Evolutionary conservation across 129 eudicot genomes (phyloP).

Genomic region (Flaveria trinervia): DNA sequence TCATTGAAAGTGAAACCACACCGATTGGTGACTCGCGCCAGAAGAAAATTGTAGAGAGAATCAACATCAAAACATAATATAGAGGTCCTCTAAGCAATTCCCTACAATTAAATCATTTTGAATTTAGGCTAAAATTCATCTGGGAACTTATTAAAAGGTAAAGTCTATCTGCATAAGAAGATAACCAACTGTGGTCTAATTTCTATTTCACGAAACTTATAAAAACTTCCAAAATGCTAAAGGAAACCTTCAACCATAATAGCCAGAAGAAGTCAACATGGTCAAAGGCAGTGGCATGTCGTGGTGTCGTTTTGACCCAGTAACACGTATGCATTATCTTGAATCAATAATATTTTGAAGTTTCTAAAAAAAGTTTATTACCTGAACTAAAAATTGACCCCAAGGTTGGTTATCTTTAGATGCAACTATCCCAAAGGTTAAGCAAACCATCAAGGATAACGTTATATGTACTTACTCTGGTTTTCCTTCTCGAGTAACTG

Average conservation of each 20-base stretch:
- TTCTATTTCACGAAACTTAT: background rate
- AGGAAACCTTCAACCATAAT: background rate
- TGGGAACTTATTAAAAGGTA: background rate
- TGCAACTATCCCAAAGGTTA: background rate
- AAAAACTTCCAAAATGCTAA: background rate
- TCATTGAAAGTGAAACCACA: conserved; percentile 80
- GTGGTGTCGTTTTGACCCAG: background rate
- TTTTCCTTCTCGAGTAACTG: conserved; percentile 93
- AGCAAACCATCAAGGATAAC: background rate
- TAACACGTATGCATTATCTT: background rate
- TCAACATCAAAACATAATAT: conserved; percentile 74
- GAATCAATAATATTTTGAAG: background rate
- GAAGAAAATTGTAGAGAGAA: conserved; percentile 59
- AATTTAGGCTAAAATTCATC: background rate
- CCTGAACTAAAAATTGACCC: background rate
- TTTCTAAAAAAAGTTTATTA: background rate
- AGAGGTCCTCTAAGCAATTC: conserved; percentile 95
- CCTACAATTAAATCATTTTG: conserved; percentile 39
- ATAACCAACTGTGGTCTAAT: background rate
- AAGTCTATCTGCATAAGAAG: conserved; percentile 1
- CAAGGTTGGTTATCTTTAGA: background rate
- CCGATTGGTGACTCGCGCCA: conserved; percentile 99
- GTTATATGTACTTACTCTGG: conserved; percentile 60
- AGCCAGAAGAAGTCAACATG: background rate
- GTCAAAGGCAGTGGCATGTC: background rate